A percentile compares a stretch with the other conserved stretches of the same genome.
phyloP scores from a whole-genome alignment of 176 grass and related monocot species.

The Aegilops speltoides region DNA sequence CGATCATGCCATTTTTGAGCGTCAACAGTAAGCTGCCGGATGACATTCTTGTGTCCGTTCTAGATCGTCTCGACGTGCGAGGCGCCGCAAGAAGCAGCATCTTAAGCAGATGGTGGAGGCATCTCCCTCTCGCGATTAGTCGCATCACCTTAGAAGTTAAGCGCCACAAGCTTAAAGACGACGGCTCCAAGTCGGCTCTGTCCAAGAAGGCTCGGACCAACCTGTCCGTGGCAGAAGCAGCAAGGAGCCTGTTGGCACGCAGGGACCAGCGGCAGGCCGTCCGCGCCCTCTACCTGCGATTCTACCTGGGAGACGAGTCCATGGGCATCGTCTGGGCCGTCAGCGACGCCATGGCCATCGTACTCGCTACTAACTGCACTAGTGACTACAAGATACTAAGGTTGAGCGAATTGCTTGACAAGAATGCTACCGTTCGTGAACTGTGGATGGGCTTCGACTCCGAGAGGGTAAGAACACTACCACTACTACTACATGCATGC shows the following conservation, averaged over 20 bases:
- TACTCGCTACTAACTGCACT: neutral
- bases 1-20: no score
- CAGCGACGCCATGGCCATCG: neutral
- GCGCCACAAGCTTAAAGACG: no score
- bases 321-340: neutral
- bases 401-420: neutral
- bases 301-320: neutral
- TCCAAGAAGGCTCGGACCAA: neutral
- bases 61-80: neutral
- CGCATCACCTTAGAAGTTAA: no score
- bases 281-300: neutral
- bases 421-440: neutral
- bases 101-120: slow-evolving; percentile 19
- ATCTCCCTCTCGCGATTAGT: neutral
- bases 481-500: no score
- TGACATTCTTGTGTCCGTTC: neutral
- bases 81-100: neutral
- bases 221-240: neutral
- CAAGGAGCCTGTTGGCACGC: neutral
- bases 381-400: neutral
- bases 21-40: slow-evolving; percentile 5
- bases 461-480: neutral
- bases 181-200: no score
- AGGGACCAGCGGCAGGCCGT: neutral
- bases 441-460: neutral